phyloP scores from a whole-genome alignment of 345 rosid genomes.

The Citrus sinensis region DVS_A1.0 CM039162.1:28652001-28652500 shows the following conservation, averaged over 20 bases:
- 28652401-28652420: constrained; percentile 72
- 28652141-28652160: constrained; percentile 63
- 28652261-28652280: constrained; percentile 67
- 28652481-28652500: constrained; percentile 68
- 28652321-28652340: constrained; percentile 88
- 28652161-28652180: constrained; percentile 86
- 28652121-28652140: neutral
- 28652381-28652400: constrained; percentile 78
- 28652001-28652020: neutral
- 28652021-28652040: neutral
- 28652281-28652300: constrained; percentile 76
- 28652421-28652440: constrained; percentile 71
- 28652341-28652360: constrained; percentile 77
- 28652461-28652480: constrained; percentile 62
- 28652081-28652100: neutral
- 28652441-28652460: constrained; percentile 96
- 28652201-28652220: constrained; percentile 67
- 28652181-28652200: constrained; percentile 88
- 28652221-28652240: constrained; percentile 67
- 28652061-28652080: neutral
- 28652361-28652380: constrained; percentile 79
- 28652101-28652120: neutral
- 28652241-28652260: constrained; percentile 84
- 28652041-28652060: neutral
- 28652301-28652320: constrained; percentile 90